Evolutionary conservation across 108 stramenopile species (phyloP).

Genomic region (Skeletonema menzelii): DNA sequence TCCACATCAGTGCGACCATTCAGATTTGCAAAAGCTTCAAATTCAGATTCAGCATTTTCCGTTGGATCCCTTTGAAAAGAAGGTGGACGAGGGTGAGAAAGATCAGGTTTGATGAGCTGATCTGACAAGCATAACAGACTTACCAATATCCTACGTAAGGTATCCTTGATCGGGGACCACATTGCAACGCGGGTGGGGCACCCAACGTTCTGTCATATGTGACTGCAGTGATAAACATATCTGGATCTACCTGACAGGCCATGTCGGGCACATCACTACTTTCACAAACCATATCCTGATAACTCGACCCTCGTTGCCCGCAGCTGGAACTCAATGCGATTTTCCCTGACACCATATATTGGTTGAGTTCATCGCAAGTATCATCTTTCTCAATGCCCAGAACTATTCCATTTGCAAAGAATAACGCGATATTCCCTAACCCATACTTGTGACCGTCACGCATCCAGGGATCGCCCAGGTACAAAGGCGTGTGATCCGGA

Average conservation of each 20-base stretch:
- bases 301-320: conserved; percentile 18
- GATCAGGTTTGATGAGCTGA: too few species aligned
- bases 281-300: conserved; percentile 19
- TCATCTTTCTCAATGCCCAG: conserved; percentile 43
- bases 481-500: conserved; percentile 21
- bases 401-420: conserved; percentile 37
- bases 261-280: conserved; percentile 10
- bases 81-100: too few species aligned
- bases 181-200: conserved; percentile 26
- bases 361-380: conserved; percentile 34
- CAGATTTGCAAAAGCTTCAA: conserved; percentile 25
- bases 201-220: conserved; percentile 17
- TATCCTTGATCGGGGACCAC: conserved; percentile 23
- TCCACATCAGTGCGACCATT: conserved; percentile 32
- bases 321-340: conserved; percentile 26
- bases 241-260: conserved; percentile 24
- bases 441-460: conserved; percentile 38
- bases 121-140: too few species aligned
- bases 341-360: conserved; percentile 14
- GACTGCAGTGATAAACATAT: conserved; percentile 33
- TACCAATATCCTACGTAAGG: conserved; percentile 17
- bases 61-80: not conserved
- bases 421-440: conserved; percentile 30
- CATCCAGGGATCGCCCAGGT: conserved; percentile 43
- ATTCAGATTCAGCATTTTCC: conserved; percentile 3